A percentile compares a stretch with the other conserved stretches of the same genome.
Evolutionary conservation across 768 basidiomycete species (phyloP).

Genomic region (Pulveroboletus sp.): DNA sequence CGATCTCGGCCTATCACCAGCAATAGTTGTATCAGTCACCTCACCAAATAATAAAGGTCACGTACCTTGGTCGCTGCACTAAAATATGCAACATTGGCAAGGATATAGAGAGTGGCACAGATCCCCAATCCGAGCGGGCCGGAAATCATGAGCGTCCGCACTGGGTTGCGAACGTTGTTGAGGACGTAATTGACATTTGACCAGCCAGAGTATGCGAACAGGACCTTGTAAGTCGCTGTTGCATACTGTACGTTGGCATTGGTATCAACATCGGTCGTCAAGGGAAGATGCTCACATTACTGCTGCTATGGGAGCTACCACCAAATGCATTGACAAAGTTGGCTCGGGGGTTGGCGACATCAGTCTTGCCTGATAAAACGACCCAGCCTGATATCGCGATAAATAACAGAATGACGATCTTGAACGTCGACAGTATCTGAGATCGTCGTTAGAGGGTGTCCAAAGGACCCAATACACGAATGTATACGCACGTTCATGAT

Average conservation of each 20-base stretch:
- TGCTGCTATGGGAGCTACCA: conserved; percentile 49
- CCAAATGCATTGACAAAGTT: conserved; percentile 57
- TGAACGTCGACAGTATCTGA: conserved; percentile 47
- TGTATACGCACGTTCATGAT: conserved; percentile 47
- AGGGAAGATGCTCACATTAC: conserved; percentile 33
- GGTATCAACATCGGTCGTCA: not conserved
- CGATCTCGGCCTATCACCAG: conserved; percentile 38
- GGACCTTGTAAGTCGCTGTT: conserved; percentile 59
- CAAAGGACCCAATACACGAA: not conserved
- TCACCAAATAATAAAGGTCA: not conserved
- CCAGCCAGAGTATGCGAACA: conserved; percentile 49
- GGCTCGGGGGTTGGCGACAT: conserved; percentile 47
- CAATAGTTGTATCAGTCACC: not conserved
- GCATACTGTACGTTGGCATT: conserved; percentile 40
- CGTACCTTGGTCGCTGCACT: conserved; percentile 30
- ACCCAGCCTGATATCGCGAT: conserved; percentile 56
- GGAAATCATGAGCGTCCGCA: conserved; percentile 58
- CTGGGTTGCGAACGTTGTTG: conserved; percentile 56
- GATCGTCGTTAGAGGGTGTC: conserved; percentile 7
- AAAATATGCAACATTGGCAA: conserved; percentile 58
- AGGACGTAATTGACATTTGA: conserved; percentile 53
- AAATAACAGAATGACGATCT: conserved; percentile 50
- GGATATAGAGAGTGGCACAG: conserved; percentile 47
- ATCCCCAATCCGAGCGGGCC: conserved; percentile 56
- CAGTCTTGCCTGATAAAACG: conserved; percentile 55